Base-by-base conservation (phyloP, 176 grass and related monocot genomes). In the Ampelocalamus luodianensis region DNA sequence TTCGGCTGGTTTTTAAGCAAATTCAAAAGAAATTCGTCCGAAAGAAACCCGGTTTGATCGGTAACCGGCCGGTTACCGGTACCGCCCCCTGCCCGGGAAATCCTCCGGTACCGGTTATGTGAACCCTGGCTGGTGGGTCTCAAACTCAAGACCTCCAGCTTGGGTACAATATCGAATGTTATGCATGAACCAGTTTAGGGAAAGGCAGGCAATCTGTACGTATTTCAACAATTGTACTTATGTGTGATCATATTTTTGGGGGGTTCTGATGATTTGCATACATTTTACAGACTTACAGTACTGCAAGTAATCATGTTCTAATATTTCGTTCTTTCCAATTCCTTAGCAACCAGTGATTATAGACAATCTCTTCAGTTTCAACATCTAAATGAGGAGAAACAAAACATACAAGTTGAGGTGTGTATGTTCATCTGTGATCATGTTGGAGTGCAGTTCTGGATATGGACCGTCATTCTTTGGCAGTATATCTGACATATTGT, bases 311-410 rank as follows among this genome's bases (percentile, higher is more conserved):
- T 58, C 20, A 65, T 58, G 24, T 51, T 50, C 55, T 78, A 54
- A 79, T 79, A 36, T 61, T 58, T 89, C 11, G 43, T 69, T 89
- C 75, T 79, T 80, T 2, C 7, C 77, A 79, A 79, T 14, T 68
- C 34, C 79, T 79, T 71, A 94, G 92, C 89, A 42, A 84, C 42
- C 60, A 94, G 89, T 72, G 89, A 94, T 74, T 89, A 86, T 76
- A 90, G 54, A 62, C 92, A 94, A 89, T 94, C 92, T 63, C 92
- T 94, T 38, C 92, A 94, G 54, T 94, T 94, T 78, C 92, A 91
- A 76, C 46, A 86, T 88, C 51, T 94, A 62, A 91, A 89, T 76
- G 86, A 91, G 77, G 89, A 94, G 83, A 93, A 93, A 63, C 82
- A 83, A 59, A 90, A 93, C 65, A 93, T 93, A 85, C 78, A 86